Conservation (phyloP, 495 filamentous ascomycete species). For the Saxophila tyrrhenica region DNA sequence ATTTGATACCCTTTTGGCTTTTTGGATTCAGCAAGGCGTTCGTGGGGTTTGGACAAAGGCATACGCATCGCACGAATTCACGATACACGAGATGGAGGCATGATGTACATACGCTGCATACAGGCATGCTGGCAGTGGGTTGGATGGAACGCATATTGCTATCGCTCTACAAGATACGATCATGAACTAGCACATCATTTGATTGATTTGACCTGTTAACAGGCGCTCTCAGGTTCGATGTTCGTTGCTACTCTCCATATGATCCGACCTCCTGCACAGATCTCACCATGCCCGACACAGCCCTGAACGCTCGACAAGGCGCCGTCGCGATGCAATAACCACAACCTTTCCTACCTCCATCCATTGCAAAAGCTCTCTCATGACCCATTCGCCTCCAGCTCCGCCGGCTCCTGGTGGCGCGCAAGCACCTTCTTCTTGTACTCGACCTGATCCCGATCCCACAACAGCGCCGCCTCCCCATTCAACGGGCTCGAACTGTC, state of each 20-base stretch:
- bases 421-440: slow-evolving; percentile 70
- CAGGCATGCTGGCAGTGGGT: too few relatives aligned
- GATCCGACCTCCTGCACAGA: too few relatives aligned
- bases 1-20: not conserved
- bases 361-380: too few relatives aligned
- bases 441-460: slow-evolving; percentile 79
- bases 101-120: not conserved
- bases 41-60: not conserved
- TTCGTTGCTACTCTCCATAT: too few relatives aligned
- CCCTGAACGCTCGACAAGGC: not conserved
- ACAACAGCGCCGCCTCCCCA: slow-evolving; percentile 88
- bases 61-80: not conserved
- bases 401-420: slow-evolving; percentile 42
- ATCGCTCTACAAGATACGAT: too few relatives aligned
- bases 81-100: not conserved
- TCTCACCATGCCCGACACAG: too few relatives aligned
- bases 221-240: too few relatives aligned
- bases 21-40: too few relatives aligned
- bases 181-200: too few relatives aligned
- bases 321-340: not conserved
- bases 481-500: slow-evolving; percentile 83
- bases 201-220: too few relatives aligned
- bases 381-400: slow-evolving; percentile 10
- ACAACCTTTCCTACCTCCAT: too few relatives aligned
- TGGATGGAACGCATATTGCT: too few relatives aligned